phyloP scores from a whole-genome alignment of 2,329 filamentous ascomycete species.

The Fusarium sp. region DNA sequence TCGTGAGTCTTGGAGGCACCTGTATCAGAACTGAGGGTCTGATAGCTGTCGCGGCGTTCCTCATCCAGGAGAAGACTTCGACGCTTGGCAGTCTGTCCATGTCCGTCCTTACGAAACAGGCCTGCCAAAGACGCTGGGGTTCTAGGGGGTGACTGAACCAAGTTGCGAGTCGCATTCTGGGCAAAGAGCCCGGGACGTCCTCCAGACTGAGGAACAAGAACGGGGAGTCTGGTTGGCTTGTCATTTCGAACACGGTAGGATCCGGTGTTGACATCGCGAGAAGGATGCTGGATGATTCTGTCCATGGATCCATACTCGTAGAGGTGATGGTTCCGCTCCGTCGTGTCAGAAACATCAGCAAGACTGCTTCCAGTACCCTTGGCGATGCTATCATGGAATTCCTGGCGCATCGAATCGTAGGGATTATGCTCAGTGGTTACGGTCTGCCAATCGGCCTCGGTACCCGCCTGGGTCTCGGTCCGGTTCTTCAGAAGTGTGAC shows the following conservation, averaged over 20 bases:
- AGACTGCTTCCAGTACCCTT: conserved; percentile 56
- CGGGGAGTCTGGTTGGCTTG: conserved; percentile 25
- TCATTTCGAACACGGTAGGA: conserved; percentile 38
- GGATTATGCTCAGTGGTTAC: conserved; percentile 45
- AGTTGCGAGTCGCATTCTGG: conserved; percentile 37
- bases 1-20: background rate
- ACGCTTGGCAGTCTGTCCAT: background rate
- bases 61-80: conserved; percentile 35
- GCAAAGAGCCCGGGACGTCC: conserved; percentile 18
- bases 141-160: conserved; percentile 29
- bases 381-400: conserved; percentile 37
- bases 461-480: conserved; percentile 20
- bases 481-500: conserved; percentile 29
- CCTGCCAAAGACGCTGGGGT: conserved; percentile 42
- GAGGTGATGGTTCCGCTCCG: conserved; percentile 25
- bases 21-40: conserved; percentile 45
- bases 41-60: conserved; percentile 44
- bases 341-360: conserved; percentile 56
- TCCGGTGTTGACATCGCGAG: background rate
- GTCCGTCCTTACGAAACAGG: conserved; percentile 36
- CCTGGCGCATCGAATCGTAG: conserved; percentile 31
- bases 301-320: conserved; percentile 39
- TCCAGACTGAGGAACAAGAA: conserved; percentile 38
- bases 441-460: conserved; percentile 50
- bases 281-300: conserved; percentile 43